Percentiles rank a stretch among this genome's conserved stretches.
Evolutionary conservation across 1,284 basidiomycete genomes (phyloP).

Genomic region (Leccinum pseudoinsigne): DNA sequence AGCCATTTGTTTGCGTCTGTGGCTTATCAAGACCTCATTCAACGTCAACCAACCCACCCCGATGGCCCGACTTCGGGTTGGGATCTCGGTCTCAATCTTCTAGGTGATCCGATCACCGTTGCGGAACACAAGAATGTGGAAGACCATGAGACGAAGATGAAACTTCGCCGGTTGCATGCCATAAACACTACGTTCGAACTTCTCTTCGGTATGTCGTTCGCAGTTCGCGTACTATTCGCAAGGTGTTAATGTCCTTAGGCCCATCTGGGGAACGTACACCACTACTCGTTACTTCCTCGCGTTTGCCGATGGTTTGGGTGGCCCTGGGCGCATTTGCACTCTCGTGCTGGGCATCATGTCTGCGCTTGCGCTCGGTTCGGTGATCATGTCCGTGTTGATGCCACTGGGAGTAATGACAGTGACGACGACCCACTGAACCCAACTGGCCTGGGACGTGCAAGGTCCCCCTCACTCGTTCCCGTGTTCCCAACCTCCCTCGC

Average conservation of each 20-base stretch:
- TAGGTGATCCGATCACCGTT: constrained; percentile 40
- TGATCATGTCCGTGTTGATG: constrained; percentile 43
- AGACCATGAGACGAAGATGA: constrained; percentile 39
- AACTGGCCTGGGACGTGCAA: no score
- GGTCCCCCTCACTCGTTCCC: no score
- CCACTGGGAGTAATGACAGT: constrained; percentile 23
- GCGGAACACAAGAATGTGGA: constrained; percentile 42
- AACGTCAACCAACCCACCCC: constrained; percentile 46
- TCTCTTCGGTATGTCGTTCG: constrained; percentile 46
- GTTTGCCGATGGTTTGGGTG: constrained; percentile 42
- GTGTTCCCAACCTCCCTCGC: no score
- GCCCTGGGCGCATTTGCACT: constrained; percentile 42
- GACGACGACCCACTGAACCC: no score
- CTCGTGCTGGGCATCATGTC: constrained; percentile 62
- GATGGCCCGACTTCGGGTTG: constrained; percentile 36
- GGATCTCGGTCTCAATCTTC: constrained; percentile 40
- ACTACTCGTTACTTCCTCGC: constrained; percentile 63
- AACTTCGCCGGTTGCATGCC: constrained; percentile 42
- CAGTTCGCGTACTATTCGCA: neutral
- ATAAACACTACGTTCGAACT: constrained; percentile 41
- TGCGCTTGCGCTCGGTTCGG: constrained; percentile 55
- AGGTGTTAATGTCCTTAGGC: constrained; percentile 35
- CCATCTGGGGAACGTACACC: constrained; percentile 57
- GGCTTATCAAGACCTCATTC: constrained; percentile 47
- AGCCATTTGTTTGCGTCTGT: constrained; percentile 42